Conservation (phyloP, 1,139 yeast species). For the Debaryomycetaceae sp. region DNA sequence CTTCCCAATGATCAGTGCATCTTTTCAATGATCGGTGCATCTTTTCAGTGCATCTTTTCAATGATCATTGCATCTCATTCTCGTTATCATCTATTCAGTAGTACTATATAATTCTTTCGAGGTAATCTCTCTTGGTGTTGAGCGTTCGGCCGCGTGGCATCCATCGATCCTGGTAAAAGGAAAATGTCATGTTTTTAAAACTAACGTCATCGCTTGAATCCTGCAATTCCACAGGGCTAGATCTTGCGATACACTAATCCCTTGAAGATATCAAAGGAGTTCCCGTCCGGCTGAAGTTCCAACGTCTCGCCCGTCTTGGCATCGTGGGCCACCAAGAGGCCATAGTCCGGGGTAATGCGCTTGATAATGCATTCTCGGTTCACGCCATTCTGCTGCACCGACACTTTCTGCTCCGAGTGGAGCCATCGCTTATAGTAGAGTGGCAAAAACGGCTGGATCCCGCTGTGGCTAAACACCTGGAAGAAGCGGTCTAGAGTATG, state of each 20-base stretch:
- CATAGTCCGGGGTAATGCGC: conserved; percentile 81
- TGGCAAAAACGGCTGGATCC: conserved; percentile 60
- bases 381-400: conserved; percentile 36
- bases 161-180: no score
- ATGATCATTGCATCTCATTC: no score
- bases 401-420: conserved; percentile 60
- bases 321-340: conserved; percentile 70
- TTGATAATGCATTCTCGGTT: conserved; percentile 45
- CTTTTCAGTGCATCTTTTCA: no score
- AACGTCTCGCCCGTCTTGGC: conserved; percentile 44
- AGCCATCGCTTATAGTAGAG: conserved; percentile 80
- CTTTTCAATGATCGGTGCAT: no score
- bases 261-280: conserved; percentile 88
- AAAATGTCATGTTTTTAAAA: no score
- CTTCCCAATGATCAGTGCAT: no score
- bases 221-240: no score
- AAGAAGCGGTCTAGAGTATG: conserved; percentile 54
- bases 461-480: conserved; percentile 46
- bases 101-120: no score
- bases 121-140: no score
- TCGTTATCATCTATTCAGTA: no score
- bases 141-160: no score
- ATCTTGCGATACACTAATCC: conserved; percentile 72
- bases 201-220: not conserved
- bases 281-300: conserved; percentile 93